These are phyloP conservation scores for Leavenworthia alabamica DNA, from an alignment of 345 rosid species.

Conservation along the genomic window DNA sequence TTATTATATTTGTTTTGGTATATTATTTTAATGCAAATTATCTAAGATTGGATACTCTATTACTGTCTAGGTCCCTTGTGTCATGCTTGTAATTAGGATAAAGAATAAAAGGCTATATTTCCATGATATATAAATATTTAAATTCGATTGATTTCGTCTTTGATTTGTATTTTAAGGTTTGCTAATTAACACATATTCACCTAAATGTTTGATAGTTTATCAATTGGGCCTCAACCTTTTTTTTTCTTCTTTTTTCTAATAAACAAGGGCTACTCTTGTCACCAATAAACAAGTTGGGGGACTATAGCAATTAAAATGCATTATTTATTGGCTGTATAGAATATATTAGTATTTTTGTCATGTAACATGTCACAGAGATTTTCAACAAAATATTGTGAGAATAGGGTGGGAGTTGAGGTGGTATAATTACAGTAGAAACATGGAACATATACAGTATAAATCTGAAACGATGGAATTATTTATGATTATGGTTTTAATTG, in stretches of 20 bases:
- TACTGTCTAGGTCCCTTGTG: not conserved
- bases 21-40: not conserved
- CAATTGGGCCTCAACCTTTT: not conserved
- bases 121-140: not conserved
- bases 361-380: not conserved
- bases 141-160: not conserved
- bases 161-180: not conserved
- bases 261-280: not conserved
- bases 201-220: not conserved
- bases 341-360: not conserved
- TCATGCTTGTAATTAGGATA: constrained; percentile 13
- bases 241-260: not conserved
- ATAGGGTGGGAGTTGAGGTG: not conserved
- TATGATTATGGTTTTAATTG: not conserved
- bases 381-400: not conserved
- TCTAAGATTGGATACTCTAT: constrained; percentile 3
- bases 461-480: not conserved
- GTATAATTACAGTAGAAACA: not conserved
- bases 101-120: constrained; percentile 6
- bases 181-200: not conserved
- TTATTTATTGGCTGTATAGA: not conserved
- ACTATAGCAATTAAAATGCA: not conserved
- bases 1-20: not conserved
- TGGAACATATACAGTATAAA: not conserved
- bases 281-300: not conserved